A percentile compares a stretch with the other conserved stretches of the same genome.
These are phyloP conservation scores for Nymphaea colorata DNA, from an alignment of 164 flowering plant genomes.

Conservation along the genomic window DNA sequence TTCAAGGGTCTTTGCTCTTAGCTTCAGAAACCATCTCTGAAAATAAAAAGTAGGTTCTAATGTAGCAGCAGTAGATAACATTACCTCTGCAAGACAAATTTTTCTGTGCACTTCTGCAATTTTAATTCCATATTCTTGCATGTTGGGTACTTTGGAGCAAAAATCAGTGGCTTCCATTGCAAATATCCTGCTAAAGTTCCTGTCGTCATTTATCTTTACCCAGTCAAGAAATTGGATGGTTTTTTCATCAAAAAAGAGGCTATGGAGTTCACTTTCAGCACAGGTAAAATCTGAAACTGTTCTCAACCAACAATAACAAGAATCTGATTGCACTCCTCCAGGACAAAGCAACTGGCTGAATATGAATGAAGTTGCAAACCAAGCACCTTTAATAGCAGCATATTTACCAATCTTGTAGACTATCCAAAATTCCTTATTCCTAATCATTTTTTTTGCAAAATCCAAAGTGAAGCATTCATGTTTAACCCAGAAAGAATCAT, in stretches of 20 bases:
- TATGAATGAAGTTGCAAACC: slow-evolving; percentile 39
- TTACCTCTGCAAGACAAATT: slow-evolving; percentile 23
- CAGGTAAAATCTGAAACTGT: slow-evolving; percentile 31
- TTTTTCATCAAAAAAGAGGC: slow-evolving; percentile 17
- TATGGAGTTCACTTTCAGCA: slow-evolving; percentile 36
- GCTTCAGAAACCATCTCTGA: slow-evolving; percentile 65
- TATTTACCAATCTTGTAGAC: slow-evolving; percentile 47
- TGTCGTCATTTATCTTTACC: slow-evolving; percentile 10
- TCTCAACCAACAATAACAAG: slow-evolving; percentile 41
- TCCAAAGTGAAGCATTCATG: slow-evolving; percentile 25
- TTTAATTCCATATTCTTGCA: slow-evolving; percentile 11
- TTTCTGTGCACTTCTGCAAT: slow-evolving; percentile 17
- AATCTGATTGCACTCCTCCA: slow-evolving; percentile 25
- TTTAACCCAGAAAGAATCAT: slow-evolving; percentile 17
- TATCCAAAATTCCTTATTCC: slow-evolving; percentile 31
- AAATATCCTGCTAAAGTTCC: slow-evolving; percentile 2
- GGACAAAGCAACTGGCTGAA: slow-evolving; percentile 29
- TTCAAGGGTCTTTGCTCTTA: slow-evolving; percentile 38
- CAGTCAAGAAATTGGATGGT: slow-evolving; percentile 10
- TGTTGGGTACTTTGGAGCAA: slow-evolving; percentile 6
- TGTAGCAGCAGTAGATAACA: slow-evolving; percentile 16
- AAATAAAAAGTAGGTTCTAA: slow-evolving; percentile 29
- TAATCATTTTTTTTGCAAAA: slow-evolving; percentile 31
- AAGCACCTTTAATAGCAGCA: slow-evolving; percentile 58
- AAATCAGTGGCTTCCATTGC: slow-evolving; percentile 10